Evolutionary conservation across 208 protist genomes (phyloP).

Genomic region (Porcisia deanei): DNA sequence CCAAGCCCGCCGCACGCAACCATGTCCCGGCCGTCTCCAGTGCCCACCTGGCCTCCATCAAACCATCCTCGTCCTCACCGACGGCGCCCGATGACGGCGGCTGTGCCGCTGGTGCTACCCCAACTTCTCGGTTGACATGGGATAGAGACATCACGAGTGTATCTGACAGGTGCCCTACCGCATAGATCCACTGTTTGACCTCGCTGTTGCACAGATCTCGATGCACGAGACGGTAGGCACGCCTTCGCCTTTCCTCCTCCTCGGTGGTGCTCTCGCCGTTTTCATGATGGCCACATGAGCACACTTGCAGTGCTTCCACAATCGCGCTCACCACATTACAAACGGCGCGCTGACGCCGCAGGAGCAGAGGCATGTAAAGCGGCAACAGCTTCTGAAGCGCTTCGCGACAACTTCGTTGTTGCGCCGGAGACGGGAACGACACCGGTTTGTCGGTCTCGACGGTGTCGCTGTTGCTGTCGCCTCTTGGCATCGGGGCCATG

Average conservation of each 20-base stretch:
- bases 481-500: background rate
- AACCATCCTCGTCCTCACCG: background rate
- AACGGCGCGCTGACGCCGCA: background rate
- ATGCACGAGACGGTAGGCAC: background rate
- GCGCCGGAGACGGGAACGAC: background rate
- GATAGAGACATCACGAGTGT: conserved; percentile 4
- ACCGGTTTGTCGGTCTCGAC: background rate
- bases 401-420: background rate
- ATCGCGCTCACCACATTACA: conserved; percentile 3
- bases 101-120: background rate
- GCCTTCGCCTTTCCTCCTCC: background rate
- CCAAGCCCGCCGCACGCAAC: background rate
- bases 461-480: background rate
- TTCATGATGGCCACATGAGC: background rate
- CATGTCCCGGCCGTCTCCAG: conserved; percentile 11
- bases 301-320: background rate
- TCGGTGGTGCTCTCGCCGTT: background rate
- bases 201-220: background rate
- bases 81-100: background rate
- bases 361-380: conserved; percentile 11
- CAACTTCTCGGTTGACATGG: background rate
- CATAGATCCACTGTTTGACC: background rate
- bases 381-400: conserved; percentile 18
- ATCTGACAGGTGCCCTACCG: background rate
- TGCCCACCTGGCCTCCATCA: conserved; percentile 20